phyloP scores from a whole-genome alignment of 1,284 basidiomycete genomes.

The Ceratobasidium sp. region DNA sequence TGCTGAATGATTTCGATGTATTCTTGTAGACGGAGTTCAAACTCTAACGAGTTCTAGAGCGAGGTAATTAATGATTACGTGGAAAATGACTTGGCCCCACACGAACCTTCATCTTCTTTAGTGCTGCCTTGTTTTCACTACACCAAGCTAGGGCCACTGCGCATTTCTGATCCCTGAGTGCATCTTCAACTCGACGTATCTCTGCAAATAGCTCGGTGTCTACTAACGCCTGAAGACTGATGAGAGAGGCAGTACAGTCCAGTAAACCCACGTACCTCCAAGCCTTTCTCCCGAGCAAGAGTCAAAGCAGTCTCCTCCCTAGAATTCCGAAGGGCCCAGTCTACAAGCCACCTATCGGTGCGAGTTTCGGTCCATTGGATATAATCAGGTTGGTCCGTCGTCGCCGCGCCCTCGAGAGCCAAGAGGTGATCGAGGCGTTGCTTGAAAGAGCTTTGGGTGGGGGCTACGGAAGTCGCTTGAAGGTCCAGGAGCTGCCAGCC shows the following conservation, averaged over 20 bases:
- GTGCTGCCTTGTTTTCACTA: conserved; percentile 91
- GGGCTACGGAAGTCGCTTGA: conserved; percentile 72
- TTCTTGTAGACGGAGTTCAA: conserved; percentile 94
- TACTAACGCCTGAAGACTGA: conserved; percentile 73
- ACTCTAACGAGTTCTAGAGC: conserved; percentile 90
- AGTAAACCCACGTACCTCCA: conserved; percentile 68
- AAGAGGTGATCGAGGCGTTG: conserved; percentile 79
- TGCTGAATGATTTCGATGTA: conserved; percentile 91
- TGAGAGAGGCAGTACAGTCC: neutral
- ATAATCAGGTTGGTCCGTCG: conserved; percentile 69
- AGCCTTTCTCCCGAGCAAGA: conserved; percentile 76
- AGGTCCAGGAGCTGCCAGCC: conserved; percentile 73
- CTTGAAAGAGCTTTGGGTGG: conserved; percentile 77
- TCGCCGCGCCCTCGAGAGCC: conserved; percentile 68
- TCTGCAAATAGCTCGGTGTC: conserved; percentile 94
- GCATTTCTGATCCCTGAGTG: conserved; percentile 81
- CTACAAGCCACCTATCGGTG: conserved; percentile 91
- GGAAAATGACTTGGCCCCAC: neutral
- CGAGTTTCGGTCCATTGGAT: conserved; percentile 82
- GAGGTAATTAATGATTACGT: conserved; percentile 14
- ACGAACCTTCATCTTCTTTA: conserved; percentile 89
- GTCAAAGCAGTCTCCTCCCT: conserved; percentile 76
- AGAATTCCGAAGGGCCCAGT: conserved; percentile 87
- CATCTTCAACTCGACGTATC: conserved; percentile 85
- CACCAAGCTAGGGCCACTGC: conserved; percentile 94